phyloP scores from a whole-genome alignment of 805 yeast genomes.

The Candida adriatica region DNA sequence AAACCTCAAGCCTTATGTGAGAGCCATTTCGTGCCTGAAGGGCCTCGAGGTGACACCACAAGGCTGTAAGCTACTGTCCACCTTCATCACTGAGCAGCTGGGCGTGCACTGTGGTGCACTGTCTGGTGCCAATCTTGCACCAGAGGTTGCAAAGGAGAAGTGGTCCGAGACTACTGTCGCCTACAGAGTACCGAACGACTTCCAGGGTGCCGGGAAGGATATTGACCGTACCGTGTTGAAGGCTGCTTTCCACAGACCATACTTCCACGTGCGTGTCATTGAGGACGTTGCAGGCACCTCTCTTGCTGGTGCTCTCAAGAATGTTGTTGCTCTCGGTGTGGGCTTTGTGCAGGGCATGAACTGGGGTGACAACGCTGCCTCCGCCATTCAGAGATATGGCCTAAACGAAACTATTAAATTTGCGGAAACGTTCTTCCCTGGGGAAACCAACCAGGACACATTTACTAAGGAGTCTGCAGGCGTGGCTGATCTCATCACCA shows the following conservation, averaged over 20 bases:
- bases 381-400: constrained; percentile 96
- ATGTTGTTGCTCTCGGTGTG: constrained; percentile 92
- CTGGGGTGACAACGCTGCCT: constrained; percentile 99
- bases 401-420: constrained; percentile 83
- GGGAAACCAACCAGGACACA: constrained; percentile 41
- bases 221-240: constrained; percentile 67
- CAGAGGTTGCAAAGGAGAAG: constrained; percentile 90
- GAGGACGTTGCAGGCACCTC: constrained; percentile 95
- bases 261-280: constrained; percentile 92
- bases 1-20: constrained; percentile 55
- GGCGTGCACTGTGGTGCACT: constrained; percentile 93
- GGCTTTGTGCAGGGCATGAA: constrained; percentile 97
- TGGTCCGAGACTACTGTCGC: constrained; percentile 99
- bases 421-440: constrained; percentile 73
- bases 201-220: constrained; percentile 36
- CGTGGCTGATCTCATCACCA: constrained; percentile 96
- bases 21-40: constrained; percentile 94
- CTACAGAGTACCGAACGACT: constrained; percentile 64
- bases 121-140: constrained; percentile 95
- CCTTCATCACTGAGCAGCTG: constrained; percentile 69
- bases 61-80: constrained; percentile 80
- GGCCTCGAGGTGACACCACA: constrained; percentile 77
- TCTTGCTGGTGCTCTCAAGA: constrained; percentile 94
- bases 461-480: constrained; percentile 94
- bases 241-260: constrained; percentile 90